Percentiles rank a stretch among this genome's conserved stretches.
phyloP scores from a whole-genome alignment of 768 basidiomycete genomes.

The Tulasnella sp. region DNA sequence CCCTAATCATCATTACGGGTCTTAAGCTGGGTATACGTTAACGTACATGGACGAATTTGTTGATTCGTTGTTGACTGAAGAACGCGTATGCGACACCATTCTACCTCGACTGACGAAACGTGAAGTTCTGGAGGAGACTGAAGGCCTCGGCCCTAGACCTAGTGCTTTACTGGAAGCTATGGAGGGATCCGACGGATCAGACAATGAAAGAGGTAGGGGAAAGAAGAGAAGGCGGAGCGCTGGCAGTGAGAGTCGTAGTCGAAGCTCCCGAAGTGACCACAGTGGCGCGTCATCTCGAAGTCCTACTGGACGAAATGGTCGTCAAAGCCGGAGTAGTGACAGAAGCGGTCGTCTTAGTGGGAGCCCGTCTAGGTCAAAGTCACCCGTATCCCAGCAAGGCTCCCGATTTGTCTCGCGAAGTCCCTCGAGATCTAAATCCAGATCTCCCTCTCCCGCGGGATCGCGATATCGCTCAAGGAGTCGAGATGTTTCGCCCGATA shows the following conservation, averaged over 20 bases:
- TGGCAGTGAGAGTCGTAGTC: conserved; percentile 26
- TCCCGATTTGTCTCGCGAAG: conserved; percentile 55
- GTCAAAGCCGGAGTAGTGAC: conserved; percentile 28
- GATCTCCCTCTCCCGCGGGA: conserved; percentile 28
- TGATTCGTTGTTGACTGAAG: conserved; percentile 69
- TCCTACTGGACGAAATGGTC: conserved; percentile 14
- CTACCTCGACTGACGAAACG: conserved; percentile 80
- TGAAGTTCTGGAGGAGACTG: conserved; percentile 78
- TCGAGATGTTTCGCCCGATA: conserved; percentile 40
- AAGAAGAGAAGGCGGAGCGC: conserved; percentile 32
- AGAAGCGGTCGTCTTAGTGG: conserved; percentile 18
- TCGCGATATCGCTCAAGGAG: conserved; percentile 38
- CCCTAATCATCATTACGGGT: not conserved
- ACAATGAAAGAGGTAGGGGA: conserved; percentile 20
- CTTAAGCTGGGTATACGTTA: conserved; percentile 66
- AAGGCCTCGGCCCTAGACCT: conserved; percentile 73
- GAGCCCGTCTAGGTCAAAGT: conserved; percentile 23
- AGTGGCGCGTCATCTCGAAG: not conserved
- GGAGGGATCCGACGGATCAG: conserved; percentile 34
- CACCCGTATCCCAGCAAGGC: conserved; percentile 24
- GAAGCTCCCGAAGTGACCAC: conserved; percentile 2
- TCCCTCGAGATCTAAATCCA: conserved; percentile 39
- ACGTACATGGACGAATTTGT: conserved; percentile 89
- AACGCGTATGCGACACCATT: conserved; percentile 93
- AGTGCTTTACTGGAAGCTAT: conserved; percentile 80